These are phyloP conservation scores for Penicillium sclerotiorum DNA, from an alignment of 2,329 filamentous ascomycete genomes.

Conservation along the genomic window DNA sequence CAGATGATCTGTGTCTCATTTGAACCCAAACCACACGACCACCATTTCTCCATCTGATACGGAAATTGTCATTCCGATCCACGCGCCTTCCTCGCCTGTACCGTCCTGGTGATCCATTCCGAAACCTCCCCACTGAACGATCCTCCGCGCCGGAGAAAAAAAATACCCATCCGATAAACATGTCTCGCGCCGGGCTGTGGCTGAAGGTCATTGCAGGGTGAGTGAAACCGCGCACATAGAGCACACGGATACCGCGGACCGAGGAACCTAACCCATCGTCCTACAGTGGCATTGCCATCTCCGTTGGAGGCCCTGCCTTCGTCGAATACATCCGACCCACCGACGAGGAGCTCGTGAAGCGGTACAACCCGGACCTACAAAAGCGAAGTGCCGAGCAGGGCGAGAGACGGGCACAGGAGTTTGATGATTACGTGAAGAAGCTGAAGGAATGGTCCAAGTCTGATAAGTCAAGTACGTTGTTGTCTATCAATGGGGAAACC, in stretches of 20 bases:
- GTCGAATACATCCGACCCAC: constrained; percentile 73
- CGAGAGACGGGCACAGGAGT: constrained; percentile 76
- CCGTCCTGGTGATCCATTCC: not conserved
- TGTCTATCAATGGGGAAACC: too few relatives aligned
- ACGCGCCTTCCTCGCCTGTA: not conserved
- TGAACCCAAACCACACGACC: not conserved
- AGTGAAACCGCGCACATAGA: constrained; percentile 34
- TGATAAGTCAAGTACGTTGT: constrained; percentile 82
- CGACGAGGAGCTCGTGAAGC: constrained; percentile 86
- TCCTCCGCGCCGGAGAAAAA: constrained; percentile 3
- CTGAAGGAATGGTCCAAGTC: constrained; percentile 90
- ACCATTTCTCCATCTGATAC: not conserved
- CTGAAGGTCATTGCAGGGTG: constrained; percentile 73
- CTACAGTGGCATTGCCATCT: constrained; percentile 68
- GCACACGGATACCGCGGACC: not conserved
- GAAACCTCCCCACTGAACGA: not conserved
- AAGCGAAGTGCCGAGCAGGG: constrained; percentile 81
- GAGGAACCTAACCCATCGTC: not conserved
- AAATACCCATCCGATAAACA: constrained; percentile 25
- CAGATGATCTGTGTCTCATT: constrained; percentile 19
- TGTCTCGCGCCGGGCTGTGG: constrained; percentile 52
- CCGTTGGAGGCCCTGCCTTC: constrained; percentile 82
- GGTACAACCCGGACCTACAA: constrained; percentile 94
- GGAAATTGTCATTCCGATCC: not conserved
- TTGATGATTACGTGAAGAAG: constrained; percentile 80